Evolutionary conservation across 1,284 basidiomycete genomes (phyloP).

Genomic region (Chiua sp.): DNA sequence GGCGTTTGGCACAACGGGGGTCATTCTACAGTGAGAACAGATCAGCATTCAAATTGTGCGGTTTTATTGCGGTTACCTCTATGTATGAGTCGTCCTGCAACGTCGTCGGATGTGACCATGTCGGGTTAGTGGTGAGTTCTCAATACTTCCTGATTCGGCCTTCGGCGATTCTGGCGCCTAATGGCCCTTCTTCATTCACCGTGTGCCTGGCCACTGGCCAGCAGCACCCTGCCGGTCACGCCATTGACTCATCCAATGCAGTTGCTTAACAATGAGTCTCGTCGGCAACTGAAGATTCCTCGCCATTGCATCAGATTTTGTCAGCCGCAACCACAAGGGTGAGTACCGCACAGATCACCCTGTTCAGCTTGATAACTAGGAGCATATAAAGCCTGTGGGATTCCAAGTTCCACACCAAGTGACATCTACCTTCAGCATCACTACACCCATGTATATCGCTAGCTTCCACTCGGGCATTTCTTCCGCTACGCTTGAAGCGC

Average conservation of each 20-base stretch:
- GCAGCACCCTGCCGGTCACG: too few relatives aligned
- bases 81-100: constrained; percentile 26
- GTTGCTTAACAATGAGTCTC: too few relatives aligned
- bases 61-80: constrained; percentile 18
- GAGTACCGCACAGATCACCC: too few relatives aligned
- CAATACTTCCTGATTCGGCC: neutral
- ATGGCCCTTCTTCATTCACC: too few relatives aligned
- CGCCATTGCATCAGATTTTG: too few relatives aligned
- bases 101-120: constrained; percentile 23
- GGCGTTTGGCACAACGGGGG: constrained; percentile 31
- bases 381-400: neutral
- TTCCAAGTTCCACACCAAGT: neutral
- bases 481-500: constrained; percentile 19
- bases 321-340: too few relatives aligned
- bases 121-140: neutral
- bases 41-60: neutral
- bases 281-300: too few relatives aligned
- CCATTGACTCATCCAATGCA: too few relatives aligned
- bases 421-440: neutral
- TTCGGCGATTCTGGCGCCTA: neutral
- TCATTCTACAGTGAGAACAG: constrained; percentile 4
- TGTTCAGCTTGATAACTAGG: too few relatives aligned
- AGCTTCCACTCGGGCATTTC: constrained; percentile 10
- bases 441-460: constrained; percentile 12
- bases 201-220: too few relatives aligned